Evolutionary conservation across 441 rosid genomes (phyloP).

Genomic region (Croton setiger): DNA sequence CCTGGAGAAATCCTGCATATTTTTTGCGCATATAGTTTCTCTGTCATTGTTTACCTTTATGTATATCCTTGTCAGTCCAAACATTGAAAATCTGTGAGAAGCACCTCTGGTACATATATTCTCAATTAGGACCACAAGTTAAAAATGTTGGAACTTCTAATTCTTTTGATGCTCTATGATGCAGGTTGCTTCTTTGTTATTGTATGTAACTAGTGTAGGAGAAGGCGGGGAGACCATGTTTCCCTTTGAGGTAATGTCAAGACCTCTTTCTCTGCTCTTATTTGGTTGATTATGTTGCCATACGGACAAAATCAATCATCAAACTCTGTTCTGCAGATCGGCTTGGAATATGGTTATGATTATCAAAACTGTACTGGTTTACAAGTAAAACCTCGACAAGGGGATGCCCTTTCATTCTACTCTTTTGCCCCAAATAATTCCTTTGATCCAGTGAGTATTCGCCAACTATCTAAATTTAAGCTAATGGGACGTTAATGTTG

Average conservation of each 20-base stretch:
- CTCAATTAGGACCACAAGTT: slow-evolving; percentile 2
- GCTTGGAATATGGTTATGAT: slow-evolving; percentile 37
- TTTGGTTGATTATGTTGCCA: not conserved
- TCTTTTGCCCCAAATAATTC: slow-evolving; percentile 54
- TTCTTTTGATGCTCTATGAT: not conserved
- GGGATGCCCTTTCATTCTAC: slow-evolving; percentile 63
- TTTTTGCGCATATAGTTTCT: not conserved
- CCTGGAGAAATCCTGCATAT: not conserved
- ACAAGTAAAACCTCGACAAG: slow-evolving; percentile 52
- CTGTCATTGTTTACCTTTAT: not conserved
- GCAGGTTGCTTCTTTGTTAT: slow-evolving; percentile 57
- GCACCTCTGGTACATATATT: not conserved
- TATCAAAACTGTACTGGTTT: slow-evolving; percentile 45
- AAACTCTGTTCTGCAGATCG: slow-evolving; percentile 30
- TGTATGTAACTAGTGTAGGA: slow-evolving; percentile 59
- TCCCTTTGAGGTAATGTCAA: slow-evolving; percentile 52
- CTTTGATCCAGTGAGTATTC: slow-evolving; percentile 44
- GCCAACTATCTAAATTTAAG: not conserved
- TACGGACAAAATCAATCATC: not conserved
- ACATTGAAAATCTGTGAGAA: not conserved
- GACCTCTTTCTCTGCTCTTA: not conserved
- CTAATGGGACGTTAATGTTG: not conserved
- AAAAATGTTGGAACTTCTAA: not conserved
- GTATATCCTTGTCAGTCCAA: not conserved
- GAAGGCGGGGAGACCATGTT: slow-evolving; percentile 73